Evolutionary conservation across 2,329 filamentous ascomycete species (phyloP).

Genomic region (Aspergillus pseudoglaucus): DNA sequence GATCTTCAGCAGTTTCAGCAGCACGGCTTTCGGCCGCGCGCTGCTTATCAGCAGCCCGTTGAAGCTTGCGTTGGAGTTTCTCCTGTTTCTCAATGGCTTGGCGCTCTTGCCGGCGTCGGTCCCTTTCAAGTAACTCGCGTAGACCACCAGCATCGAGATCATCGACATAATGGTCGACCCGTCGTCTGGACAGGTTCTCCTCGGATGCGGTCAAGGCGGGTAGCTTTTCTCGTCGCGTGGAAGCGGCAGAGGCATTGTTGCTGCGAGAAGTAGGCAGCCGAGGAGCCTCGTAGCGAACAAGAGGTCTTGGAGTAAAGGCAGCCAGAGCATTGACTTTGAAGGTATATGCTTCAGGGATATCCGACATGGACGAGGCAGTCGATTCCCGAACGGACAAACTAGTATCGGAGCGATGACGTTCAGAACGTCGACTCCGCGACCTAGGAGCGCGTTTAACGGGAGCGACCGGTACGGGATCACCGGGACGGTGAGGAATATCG

Average conservation of each 20-base stretch:
- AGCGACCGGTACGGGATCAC: slow-evolving; percentile 1
- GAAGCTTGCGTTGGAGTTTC: slow-evolving; percentile 45
- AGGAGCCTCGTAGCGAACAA: slow-evolving; percentile 65
- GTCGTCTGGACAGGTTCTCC: slow-evolving; percentile 55
- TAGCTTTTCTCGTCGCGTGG: slow-evolving; percentile 47
- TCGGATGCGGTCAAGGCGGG: slow-evolving; percentile 53
- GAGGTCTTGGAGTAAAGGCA: slow-evolving; percentile 78
- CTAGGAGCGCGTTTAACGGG: slow-evolving; percentile 51
- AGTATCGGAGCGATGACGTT: slow-evolving; percentile 62
- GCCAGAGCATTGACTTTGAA: slow-evolving; percentile 77
- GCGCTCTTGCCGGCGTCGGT: slow-evolving; percentile 70
- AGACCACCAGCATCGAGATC: slow-evolving; percentile 77
- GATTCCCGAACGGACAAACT: slow-evolving; percentile 70
- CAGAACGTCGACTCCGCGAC: slow-evolving; percentile 47
- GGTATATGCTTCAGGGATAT: slow-evolving; percentile 64
- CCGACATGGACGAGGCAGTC: slow-evolving; percentile 69
- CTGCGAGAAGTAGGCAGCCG: slow-evolving; percentile 46
- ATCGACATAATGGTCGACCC: slow-evolving; percentile 67
- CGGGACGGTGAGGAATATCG: slow-evolving; percentile 55
- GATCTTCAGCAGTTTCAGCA: slow-evolving; percentile 1
- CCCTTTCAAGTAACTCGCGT: slow-evolving; percentile 83
- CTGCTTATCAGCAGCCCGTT: slow-evolving; percentile 47
- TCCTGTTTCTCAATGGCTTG: slow-evolving; percentile 66
- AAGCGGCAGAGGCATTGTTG: slow-evolving; percentile 43
- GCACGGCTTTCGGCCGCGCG: slow-evolving; percentile 47